Percentiles rank a stretch among this genome's conserved stretches.
Conservation (phyloP, 345 rosid genomes). For the Leavenworthia alabamica region DNA sequence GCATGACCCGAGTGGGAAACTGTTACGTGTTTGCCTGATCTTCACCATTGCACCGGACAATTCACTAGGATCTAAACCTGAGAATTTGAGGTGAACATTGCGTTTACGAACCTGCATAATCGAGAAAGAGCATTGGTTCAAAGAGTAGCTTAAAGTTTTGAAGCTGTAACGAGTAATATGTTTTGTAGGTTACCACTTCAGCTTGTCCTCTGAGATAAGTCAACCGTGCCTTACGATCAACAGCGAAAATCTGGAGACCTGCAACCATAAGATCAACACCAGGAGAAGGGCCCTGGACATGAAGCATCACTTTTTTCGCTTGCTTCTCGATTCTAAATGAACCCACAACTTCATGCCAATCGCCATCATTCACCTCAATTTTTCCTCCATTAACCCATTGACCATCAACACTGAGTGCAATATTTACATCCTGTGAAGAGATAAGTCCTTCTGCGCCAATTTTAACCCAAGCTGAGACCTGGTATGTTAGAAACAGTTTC, state of each 20-base stretch:
- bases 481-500: slow-evolving; percentile 73
- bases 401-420: slow-evolving; percentile 79
- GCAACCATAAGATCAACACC: slow-evolving; percentile 77
- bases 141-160: not conserved
- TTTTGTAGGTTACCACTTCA: slow-evolving; percentile 45
- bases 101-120: slow-evolving; percentile 72
- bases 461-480: slow-evolving; percentile 88
- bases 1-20: slow-evolving; percentile 86
- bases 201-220: slow-evolving; percentile 49
- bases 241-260: slow-evolving; percentile 78
- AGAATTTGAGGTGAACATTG: slow-evolving; percentile 57
- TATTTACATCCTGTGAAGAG: slow-evolving; percentile 70
- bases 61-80: slow-evolving; percentile 37
- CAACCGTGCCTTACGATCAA: slow-evolving; percentile 57
- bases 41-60: slow-evolving; percentile 46
- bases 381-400: slow-evolving; percentile 97
- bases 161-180: not conserved
- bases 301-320: slow-evolving; percentile 68
- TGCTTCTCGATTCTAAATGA: slow-evolving; percentile 91
- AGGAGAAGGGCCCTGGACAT: slow-evolving; percentile 75
- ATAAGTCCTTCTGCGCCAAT: slow-evolving; percentile 40
- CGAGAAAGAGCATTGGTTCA: slow-evolving; percentile 11
- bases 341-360: slow-evolving; percentile 89
- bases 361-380: slow-evolving; percentile 53
- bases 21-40: slow-evolving; percentile 59